Percentiles rank a stretch among this genome's conserved stretches.
Conservation (phyloP, 2,329 filamentous ascomycete species). For the Alternaria triticimaculans region DNA sequence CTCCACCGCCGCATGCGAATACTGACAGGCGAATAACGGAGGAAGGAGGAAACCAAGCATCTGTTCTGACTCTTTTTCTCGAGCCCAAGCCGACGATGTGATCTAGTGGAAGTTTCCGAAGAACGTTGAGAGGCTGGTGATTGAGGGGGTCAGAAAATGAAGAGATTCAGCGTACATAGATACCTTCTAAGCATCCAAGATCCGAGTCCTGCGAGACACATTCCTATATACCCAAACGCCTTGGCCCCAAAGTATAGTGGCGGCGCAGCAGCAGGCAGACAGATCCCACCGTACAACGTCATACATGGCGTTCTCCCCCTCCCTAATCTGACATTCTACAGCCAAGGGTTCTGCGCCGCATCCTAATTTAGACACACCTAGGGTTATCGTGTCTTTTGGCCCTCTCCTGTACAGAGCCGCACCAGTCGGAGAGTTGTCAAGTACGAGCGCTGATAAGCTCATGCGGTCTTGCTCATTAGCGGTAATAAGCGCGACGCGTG, state of each 20-base stretch:
- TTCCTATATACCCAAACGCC: background rate
- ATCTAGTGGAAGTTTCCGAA: background rate
- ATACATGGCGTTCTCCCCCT: background rate
- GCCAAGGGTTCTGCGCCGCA: background rate
- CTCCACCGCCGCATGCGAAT: background rate
- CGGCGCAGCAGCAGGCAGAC: background rate
- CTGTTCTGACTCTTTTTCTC: background rate
- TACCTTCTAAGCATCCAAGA: background rate
- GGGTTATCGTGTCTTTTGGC: background rate
- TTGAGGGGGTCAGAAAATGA: background rate
- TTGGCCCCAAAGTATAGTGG: background rate
- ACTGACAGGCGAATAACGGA: background rate
- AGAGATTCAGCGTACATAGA: background rate
- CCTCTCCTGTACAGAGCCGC: background rate
- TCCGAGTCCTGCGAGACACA: background rate
- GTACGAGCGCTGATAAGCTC: background rate
- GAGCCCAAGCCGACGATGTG: background rate
- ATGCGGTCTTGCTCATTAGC: background rate
- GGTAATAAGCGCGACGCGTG: background rate
- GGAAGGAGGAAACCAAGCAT: slow-evolving; percentile 1
- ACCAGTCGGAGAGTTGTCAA: background rate
- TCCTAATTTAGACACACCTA: background rate
- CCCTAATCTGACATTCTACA: background rate
- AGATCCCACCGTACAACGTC: background rate
- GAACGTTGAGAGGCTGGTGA: background rate